phyloP scores from a whole-genome alignment of 805 yeast species.

The Candida loeiensis region DNA sequence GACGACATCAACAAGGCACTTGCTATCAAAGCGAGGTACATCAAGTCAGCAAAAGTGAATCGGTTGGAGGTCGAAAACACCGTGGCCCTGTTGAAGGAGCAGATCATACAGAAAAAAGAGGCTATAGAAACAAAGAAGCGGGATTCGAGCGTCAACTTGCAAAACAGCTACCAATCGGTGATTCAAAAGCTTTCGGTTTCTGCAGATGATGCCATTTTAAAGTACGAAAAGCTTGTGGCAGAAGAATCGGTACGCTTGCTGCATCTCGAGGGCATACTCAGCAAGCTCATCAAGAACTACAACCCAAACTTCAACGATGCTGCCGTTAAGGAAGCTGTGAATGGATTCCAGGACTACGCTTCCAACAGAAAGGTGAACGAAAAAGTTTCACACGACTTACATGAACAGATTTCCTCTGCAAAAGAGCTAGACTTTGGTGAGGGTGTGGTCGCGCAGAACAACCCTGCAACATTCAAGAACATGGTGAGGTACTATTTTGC shows the following conservation, averaged over 20 bases:
- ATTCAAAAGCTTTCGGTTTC: constrained; percentile 17
- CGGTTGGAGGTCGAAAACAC: constrained; percentile 14
- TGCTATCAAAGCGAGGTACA: constrained; percentile 26
- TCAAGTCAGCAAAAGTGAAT: constrained; percentile 17
- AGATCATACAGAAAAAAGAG: constrained; percentile 10
- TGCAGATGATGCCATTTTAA: constrained; percentile 10
- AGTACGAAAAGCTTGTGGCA: constrained; percentile 7
- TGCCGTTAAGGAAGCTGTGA: constrained; percentile 74
- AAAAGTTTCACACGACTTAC: background rate
- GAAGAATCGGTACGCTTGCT: constrained; percentile 18
- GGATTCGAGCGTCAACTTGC: no score
- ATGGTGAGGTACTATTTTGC: constrained; percentile 24
- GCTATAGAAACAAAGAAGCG: constrained; percentile 4
- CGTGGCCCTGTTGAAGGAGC: constrained; percentile 7
- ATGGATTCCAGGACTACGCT: constrained; percentile 46
- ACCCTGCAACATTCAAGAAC: constrained; percentile 21
- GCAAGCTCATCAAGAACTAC: constrained; percentile 52
- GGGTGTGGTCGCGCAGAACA: constrained; percentile 14
- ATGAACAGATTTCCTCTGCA: background rate
- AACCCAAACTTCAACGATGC: constrained; percentile 84
- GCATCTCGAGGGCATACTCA: constrained; percentile 46
- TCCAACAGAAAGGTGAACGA: constrained; percentile 32
- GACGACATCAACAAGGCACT: constrained; percentile 23
- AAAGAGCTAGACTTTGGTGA: background rate
- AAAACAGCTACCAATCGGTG: constrained; percentile 11